Conservation (phyloP, 2,329 filamentous ascomycete genomes). For the Fusarium sp. region DNA sequence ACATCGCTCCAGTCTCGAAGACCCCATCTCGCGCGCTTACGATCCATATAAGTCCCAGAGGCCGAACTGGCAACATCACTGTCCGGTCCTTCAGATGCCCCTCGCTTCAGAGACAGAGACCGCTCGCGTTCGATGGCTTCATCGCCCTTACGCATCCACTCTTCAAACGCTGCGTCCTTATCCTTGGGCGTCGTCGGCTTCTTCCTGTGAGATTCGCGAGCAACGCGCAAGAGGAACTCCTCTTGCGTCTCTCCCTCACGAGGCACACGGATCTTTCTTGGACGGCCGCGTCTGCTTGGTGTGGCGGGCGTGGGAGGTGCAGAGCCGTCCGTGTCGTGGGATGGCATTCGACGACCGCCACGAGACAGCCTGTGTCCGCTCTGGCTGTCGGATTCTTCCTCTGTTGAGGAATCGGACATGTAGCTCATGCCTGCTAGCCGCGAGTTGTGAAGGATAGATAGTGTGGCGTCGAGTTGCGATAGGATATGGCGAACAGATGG, state of each 20-base stretch:
- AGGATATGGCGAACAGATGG: slow-evolving; percentile 80
- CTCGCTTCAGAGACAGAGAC: slow-evolving; percentile 27
- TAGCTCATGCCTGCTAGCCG: slow-evolving; percentile 62
- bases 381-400: slow-evolving; percentile 50
- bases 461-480: slow-evolving; percentile 74
- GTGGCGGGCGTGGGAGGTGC: slow-evolving; percentile 23
- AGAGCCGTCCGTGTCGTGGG: slow-evolving; percentile 5
- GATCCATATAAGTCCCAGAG: slow-evolving; percentile 35
- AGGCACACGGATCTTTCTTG: slow-evolving; percentile 54
- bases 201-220: slow-evolving; percentile 53
- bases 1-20: slow-evolving; percentile 88
- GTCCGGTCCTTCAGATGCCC: slow-evolving; percentile 27
- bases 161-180: slow-evolving; percentile 49
- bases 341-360: slow-evolving; percentile 43
- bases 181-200: slow-evolving; percentile 43
- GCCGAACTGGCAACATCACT: slow-evolving; percentile 28
- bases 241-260: slow-evolving; percentile 59
- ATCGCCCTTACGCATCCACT: slow-evolving; percentile 50
- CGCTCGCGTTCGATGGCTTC: slow-evolving; percentile 37
- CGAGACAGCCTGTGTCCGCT: slow-evolving; percentile 42
- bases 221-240: slow-evolving; percentile 61
- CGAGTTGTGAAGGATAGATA: slow-evolving; percentile 77
- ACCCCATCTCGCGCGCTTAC: slow-evolving; percentile 52
- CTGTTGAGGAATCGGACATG: slow-evolving; percentile 54
- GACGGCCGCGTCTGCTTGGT: slow-evolving; percentile 51